Base-by-base conservation (phyloP, 208 protist genomes). In the Trypanosoma lewisi region DNA sequence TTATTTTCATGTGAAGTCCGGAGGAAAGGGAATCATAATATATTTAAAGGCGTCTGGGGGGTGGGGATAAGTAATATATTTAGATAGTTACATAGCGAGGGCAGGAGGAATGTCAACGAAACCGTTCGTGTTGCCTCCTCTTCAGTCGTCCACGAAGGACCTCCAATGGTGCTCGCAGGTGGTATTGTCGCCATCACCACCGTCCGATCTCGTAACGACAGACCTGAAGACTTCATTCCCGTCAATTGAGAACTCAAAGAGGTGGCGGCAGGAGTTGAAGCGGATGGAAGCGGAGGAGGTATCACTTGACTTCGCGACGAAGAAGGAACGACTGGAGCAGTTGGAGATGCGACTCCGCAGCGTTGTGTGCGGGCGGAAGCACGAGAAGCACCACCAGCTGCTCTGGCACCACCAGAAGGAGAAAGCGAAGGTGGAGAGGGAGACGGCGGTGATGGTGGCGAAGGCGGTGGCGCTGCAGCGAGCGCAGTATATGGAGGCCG, bases 341-440 rank as follows among this genome's bases (percentile, higher is more conserved):
- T 23, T 69, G 6, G 44, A 70, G 45, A n/a, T n/a, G n/a, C 19
- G 48, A 11, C 44, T 72, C 1, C 65, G 73, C 1, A 28, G 28
- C 16, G 51, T 33, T 2, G 50, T 74, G n/a, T 62, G 49, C 23
- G 56, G 63, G 17, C 27, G 59, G 3, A 64, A 76, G 44, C 49
- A 76, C 53, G 70, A 76, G 41, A 58, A 51, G 17, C 70, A 64
- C 37, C 61, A 70, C 50, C 53, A 48, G 7, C 12, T 66, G 49
- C 42, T 63, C 2, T 76, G 70, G 70, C 36, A 67, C 11, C 50
- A 61, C 54, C 70, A 77, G 25, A 31, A 60, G 36, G 70, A 71
- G 33, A 60, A 66, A 42, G 50, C 47, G n/a, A 48, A 23, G 14
- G 12, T 67, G 9, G 57, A 65, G 37, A 48, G 65, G 27, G 16